Evolutionary conservation across 208 protist species (phyloP).

Genomic region (Crithidia mellificae): DNA sequence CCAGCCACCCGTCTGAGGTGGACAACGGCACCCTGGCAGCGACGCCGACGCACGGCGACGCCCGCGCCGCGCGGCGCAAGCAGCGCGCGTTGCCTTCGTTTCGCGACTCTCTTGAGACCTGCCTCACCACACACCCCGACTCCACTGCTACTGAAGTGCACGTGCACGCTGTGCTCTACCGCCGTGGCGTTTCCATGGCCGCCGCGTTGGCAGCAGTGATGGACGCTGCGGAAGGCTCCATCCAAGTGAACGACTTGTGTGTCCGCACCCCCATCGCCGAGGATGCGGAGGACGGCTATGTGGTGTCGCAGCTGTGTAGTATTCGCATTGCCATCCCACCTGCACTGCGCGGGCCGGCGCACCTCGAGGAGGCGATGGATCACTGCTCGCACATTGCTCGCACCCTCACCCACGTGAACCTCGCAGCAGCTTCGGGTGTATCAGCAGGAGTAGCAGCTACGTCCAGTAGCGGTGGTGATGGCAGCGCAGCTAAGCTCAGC

Average conservation of each 20-base stretch:
- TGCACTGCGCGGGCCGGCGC: constrained; percentile 1
- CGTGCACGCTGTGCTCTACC: constrained; percentile 76
- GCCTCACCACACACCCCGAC: constrained; percentile 3
- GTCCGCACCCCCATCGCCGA: constrained; percentile 16
- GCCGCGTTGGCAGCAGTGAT: constrained; percentile 36
- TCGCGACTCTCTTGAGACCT: constrained; percentile 15
- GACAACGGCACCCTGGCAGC: background rate
- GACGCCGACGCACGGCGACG: background rate
- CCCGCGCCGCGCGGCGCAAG: background rate
- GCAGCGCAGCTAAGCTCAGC: background rate
- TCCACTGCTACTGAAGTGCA: constrained; percentile 29
- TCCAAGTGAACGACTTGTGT: constrained; percentile 8
- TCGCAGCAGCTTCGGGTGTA: too few relatives aligned
- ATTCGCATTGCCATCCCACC: constrained; percentile 28
- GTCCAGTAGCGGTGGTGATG: background rate
- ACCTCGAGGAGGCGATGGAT: constrained; percentile 21
- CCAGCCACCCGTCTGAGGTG: constrained; percentile 41
- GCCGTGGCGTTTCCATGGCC: constrained; percentile 40
- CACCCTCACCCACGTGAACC: constrained; percentile 28
- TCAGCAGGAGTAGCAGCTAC: too few relatives aligned
- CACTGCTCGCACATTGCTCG: constrained; percentile 37
- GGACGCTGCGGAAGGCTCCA: constrained; percentile 35
- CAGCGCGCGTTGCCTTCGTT: constrained; percentile 9
- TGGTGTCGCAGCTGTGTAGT: constrained; percentile 63
- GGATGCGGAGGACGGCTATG: constrained; percentile 38